These are phyloP conservation scores for Strobilomyces confusus DNA, from an alignment of 768 basidiomycete species.

Conservation along the genomic window DNA sequence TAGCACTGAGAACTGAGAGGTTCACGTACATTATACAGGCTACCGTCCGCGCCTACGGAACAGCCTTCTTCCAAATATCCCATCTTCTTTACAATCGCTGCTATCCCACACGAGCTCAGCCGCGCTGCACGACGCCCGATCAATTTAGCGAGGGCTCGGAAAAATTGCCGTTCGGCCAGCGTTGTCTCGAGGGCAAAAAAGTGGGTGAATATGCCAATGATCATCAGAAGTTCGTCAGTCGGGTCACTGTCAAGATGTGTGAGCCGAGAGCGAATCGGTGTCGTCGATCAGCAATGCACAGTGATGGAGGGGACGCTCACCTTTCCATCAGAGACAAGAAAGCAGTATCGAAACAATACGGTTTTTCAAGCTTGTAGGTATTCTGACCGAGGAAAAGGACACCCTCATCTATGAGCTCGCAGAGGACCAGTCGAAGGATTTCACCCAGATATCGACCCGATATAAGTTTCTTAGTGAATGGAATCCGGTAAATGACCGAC, in stretches of 20 bases:
- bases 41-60: slow-evolving; percentile 87
- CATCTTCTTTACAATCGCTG: slow-evolving; percentile 94
- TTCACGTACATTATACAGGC: slow-evolving; percentile 80
- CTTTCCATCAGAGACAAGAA: slow-evolving; percentile 97
- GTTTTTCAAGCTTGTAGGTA: slow-evolving; percentile 95
- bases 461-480: slow-evolving; percentile 72
- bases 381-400: slow-evolving; percentile 97
- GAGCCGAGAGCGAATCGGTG: neutral
- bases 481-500: neutral
- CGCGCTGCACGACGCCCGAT: slow-evolving; percentile 89
- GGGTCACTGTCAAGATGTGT: slow-evolving; percentile 58
- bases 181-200: slow-evolving; percentile 98
- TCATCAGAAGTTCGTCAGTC: slow-evolving; percentile 94
- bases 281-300: neutral
- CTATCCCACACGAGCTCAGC: slow-evolving; percentile 92
- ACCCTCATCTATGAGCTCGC: slow-evolving; percentile 94
- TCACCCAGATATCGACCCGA: slow-evolving; percentile 96
- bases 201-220: slow-evolving; percentile 95
- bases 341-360: slow-evolving; percentile 92
- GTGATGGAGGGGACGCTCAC: slow-evolving; percentile 33
- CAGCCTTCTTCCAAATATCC: slow-evolving; percentile 90
- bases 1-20: neutral
- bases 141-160: slow-evolving; percentile 87
- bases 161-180: slow-evolving; percentile 93
- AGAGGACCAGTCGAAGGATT: slow-evolving; percentile 90